These are phyloP conservation scores for Acanthamoeba lenticulata DNA, from an alignment of 208 protist species.

Conservation along the genomic window DNA sequence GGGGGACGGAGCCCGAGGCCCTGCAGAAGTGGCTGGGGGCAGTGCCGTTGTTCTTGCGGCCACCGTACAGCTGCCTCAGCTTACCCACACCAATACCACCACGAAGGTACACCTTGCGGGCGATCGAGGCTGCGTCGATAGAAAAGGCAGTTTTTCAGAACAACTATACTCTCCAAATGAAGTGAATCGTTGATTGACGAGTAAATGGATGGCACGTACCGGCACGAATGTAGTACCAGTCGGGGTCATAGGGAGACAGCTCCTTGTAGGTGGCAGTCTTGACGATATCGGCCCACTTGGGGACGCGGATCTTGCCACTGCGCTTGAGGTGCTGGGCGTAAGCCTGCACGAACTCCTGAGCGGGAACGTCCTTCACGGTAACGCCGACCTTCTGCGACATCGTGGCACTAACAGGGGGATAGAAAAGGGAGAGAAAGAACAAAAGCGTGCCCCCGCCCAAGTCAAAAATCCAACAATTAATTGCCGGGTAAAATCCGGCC, in stretches of 20 bases:
- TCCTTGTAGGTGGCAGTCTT: constrained; percentile 97
- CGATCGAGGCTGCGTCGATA: constrained; percentile 90
- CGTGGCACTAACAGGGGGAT: constrained; percentile 35
- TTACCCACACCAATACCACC: constrained; percentile 94
- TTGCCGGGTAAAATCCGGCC: neutral
- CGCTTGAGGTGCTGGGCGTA: constrained; percentile 96
- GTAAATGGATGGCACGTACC: constrained; percentile 67
- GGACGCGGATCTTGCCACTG: constrained; percentile 87
- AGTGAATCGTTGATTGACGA: neutral
- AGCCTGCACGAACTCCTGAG: constrained; percentile 95
- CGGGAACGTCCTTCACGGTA: constrained; percentile 93
- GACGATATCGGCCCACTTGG: constrained; percentile 96
- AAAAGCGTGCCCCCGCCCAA: neutral
- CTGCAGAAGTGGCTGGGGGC: constrained; percentile 88
- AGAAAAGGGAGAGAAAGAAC: constrained; percentile 49
- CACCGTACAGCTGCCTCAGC: constrained; percentile 94
- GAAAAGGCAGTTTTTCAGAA: neutral
- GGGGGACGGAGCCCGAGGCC: constrained; percentile 91
- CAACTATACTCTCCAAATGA: neutral
- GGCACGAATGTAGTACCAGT: constrained; percentile 98
- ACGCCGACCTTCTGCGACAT: constrained; percentile 36
- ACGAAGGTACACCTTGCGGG: constrained; percentile 96
- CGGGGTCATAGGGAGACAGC: constrained; percentile 95
- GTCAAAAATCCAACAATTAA: neutral
- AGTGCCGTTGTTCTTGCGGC: constrained; percentile 76